phyloP scores from a whole-genome alignment of 1,284 basidiomycete species.

The Cutaneotrichosporon dermatis region DNA sequence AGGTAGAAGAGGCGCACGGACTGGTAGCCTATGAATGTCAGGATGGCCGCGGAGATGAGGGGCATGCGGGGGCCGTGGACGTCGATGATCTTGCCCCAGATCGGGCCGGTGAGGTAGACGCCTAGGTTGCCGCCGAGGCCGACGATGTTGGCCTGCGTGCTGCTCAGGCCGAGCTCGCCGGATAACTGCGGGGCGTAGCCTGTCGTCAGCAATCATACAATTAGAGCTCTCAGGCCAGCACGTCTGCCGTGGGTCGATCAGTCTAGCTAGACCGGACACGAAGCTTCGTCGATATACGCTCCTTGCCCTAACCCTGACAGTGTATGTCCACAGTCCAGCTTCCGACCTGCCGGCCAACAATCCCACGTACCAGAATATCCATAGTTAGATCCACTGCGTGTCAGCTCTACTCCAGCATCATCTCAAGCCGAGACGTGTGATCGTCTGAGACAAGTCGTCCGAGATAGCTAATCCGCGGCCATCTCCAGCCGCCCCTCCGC shows the following conservation, averaged over 20 bases:
- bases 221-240: too few relatives aligned
- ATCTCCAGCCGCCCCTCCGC: too few relatives aligned
- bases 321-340: too few relatives aligned
- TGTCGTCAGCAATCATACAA: slow-evolving; percentile 31
- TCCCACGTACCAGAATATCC: slow-evolving; percentile 44
- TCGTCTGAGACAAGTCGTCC: too few relatives aligned
- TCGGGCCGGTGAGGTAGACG: slow-evolving; percentile 39
- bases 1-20: slow-evolving; percentile 64
- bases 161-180: slow-evolving; percentile 61
- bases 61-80: slow-evolving; percentile 58
- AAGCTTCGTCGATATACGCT: too few relatives aligned
- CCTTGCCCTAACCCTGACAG: too few relatives aligned
- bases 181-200: slow-evolving; percentile 78
- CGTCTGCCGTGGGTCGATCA: too few relatives aligned
- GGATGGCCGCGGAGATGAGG: slow-evolving; percentile 51
- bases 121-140: slow-evolving; percentile 51
- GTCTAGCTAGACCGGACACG: too few relatives aligned
- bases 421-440: too few relatives aligned
- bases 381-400: slow-evolving; percentile 61
- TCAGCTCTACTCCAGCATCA: not conserved
- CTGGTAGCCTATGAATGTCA: slow-evolving; percentile 61
- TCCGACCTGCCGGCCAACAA: not conserved
- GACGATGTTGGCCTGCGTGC: slow-evolving; percentile 70
- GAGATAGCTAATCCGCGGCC: too few relatives aligned
- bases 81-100: slow-evolving; percentile 66